A percentile compares a stretch with the other conserved stretches of the same genome.
phyloP scores from a whole-genome alignment of 2,329 filamentous ascomycete species.

The Colletotrichum costaricense region DNA sequence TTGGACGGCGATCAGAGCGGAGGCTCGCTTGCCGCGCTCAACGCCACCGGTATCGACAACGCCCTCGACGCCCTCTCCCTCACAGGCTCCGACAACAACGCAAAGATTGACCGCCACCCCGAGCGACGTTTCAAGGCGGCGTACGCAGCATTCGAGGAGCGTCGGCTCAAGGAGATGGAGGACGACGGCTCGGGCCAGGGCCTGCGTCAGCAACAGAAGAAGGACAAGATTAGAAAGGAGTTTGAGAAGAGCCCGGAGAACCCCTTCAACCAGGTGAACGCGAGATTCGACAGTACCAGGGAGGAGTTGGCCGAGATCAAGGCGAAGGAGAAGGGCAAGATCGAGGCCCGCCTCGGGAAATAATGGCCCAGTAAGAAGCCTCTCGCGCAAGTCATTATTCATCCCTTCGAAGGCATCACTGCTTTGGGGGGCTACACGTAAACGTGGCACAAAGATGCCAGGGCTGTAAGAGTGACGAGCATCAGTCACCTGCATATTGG shows the following conservation, averaged over 20 bases:
- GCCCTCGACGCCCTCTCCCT: slow-evolving; percentile 88
- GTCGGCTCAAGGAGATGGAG: slow-evolving; percentile 86
- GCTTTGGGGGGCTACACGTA: not conserved
- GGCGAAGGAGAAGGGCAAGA: slow-evolving; percentile 76
- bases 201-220: slow-evolving; percentile 84
- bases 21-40: slow-evolving; percentile 68
- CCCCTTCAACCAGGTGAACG: slow-evolving; percentile 89
- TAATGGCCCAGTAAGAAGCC: slow-evolving; percentile 34
- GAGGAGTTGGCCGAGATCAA: slow-evolving; percentile 79
- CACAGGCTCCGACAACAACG: slow-evolving; percentile 59
- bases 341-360: slow-evolving; percentile 74
- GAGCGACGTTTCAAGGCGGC: slow-evolving; percentile 90
- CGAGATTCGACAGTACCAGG: slow-evolving; percentile 79
- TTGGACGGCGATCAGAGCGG: slow-evolving; percentile 70
- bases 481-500: slow-evolving; percentile 13
- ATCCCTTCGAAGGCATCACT: not conserved
- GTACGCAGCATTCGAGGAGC: slow-evolving; percentile 83
- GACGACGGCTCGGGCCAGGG: slow-evolving; percentile 78
- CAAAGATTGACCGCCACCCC: slow-evolving; percentile 88
- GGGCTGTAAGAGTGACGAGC: not conserved
- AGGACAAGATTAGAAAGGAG: slow-evolving; percentile 87
- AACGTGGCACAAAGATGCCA: not conserved
- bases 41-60: slow-evolving; percentile 91
- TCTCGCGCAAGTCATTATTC: not conserved
- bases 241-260: slow-evolving; percentile 96